Conservation (phyloP, 257 asterid genomes). For the Solanum pimpinellifolium region DNA sequence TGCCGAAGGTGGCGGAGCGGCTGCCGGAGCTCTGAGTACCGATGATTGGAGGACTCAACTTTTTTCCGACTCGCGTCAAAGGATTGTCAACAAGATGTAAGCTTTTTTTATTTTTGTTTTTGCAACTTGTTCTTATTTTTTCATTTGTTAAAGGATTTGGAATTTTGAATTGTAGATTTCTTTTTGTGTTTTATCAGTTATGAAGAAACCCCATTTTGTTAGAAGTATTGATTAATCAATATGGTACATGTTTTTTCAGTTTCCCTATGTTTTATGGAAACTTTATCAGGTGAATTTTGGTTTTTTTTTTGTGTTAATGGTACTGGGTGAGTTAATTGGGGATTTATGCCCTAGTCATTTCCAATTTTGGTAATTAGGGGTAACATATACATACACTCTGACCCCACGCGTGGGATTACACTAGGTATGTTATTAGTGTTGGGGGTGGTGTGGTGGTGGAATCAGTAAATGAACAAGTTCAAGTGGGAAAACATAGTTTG, state of each 20-base stretch:
- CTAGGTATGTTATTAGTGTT: not conserved
- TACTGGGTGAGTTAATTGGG: not conserved
- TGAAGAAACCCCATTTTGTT: not conserved
- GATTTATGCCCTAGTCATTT: not conserved
- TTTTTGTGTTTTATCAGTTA: not conserved
- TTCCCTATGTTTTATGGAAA: too few relatives aligned
- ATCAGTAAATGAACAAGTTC: not conserved
- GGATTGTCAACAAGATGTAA: slow-evolving; percentile 67
- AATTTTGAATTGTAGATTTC: not conserved
- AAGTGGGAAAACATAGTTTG: not conserved
- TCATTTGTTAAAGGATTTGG: not conserved
- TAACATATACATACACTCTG: too few relatives aligned
- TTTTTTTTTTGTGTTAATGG: too few relatives aligned
- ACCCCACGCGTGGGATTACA: not conserved
- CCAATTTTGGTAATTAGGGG: not conserved
- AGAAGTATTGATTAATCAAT: not conserved
- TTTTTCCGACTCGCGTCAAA: slow-evolving; percentile 47
- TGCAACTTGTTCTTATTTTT: not conserved
- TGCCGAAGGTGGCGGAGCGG: too few relatives aligned
- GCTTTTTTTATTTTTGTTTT: not conserved
- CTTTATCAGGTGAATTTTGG: too few relatives aligned
- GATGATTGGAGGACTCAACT: slow-evolving; percentile 74
- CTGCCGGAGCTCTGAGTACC: not conserved
- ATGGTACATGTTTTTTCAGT: too few relatives aligned
- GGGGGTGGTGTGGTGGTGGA: not conserved